A percentile compares a stretch with the other conserved stretches of the same genome.
Conservation (phyloP, 805 yeast species). For the Diddensiella transvaalensis region DNA sequence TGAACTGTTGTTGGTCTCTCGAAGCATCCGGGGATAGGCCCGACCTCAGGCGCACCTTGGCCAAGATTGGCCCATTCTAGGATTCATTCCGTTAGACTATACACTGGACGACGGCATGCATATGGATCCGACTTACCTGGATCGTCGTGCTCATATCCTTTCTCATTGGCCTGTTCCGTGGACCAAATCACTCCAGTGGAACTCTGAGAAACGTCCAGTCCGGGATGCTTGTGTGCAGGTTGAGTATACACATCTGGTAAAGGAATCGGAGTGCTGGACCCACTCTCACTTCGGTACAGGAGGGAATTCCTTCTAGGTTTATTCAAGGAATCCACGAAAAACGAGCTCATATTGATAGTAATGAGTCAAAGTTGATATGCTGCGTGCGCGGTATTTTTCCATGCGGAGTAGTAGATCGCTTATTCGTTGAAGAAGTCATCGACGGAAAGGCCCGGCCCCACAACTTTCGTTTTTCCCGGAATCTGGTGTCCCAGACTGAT, state of each 20-base stretch:
- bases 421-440: background rate
- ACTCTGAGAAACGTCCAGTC: slow-evolving; percentile 54
- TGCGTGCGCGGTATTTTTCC: background rate
- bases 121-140: slow-evolving; percentile 19
- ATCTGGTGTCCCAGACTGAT: no score
- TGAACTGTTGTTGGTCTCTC: slow-evolving; percentile 48
- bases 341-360: background rate
- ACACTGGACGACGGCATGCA: no score
- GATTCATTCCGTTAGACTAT: no score
- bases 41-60: slow-evolving; percentile 65
- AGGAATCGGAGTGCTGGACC: slow-evolving; percentile 28
- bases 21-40: slow-evolving; percentile 57
- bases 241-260: slow-evolving; percentile 28
- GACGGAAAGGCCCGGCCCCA: no score
- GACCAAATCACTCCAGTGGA: slow-evolving; percentile 65
- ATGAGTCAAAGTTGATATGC: background rate
- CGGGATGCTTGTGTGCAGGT: slow-evolving; percentile 45
- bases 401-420: background rate
- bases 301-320: slow-evolving; percentile 7
- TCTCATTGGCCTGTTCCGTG: slow-evolving; percentile 56
- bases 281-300: slow-evolving; percentile 25
- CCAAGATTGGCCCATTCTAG: slow-evolving; percentile 57
- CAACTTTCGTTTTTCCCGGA: no score
- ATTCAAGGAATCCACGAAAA: background rate
- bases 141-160: slow-evolving; percentile 45